Conservation (phyloP, 2,329 filamentous ascomycete species). For the Paecilomyces sp. region DNA sequence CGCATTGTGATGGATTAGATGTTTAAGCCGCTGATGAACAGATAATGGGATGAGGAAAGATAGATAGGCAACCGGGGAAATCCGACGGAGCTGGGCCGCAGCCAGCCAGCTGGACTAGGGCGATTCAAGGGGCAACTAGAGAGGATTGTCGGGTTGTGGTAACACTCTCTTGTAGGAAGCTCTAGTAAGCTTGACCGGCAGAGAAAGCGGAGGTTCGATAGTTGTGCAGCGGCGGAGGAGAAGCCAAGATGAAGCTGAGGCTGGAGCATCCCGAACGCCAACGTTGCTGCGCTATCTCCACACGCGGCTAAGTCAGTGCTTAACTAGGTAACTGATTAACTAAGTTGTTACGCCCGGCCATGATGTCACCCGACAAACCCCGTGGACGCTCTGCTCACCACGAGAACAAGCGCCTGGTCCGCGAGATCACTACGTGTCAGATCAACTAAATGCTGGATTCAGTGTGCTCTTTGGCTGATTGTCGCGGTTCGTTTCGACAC, state of each 20-base stretch:
- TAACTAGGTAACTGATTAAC: neutral
- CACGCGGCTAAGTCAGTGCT: neutral
- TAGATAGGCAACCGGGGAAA: neutral
- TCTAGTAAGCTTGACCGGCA: neutral
- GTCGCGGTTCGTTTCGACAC: neutral
- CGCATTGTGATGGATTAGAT: slow-evolving; percentile 20
- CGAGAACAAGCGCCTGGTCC: neutral
- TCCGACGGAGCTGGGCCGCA: neutral
- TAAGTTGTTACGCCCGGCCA: neutral
- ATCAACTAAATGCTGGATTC: neutral
- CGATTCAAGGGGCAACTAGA: neutral
- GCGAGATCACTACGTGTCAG: neutral
- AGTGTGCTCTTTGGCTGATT: neutral
- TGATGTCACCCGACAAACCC: slow-evolving; percentile 18
- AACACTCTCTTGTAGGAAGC: neutral
- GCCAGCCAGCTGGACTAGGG: neutral
- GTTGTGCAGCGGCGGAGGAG: neutral
- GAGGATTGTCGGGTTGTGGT: neutral
- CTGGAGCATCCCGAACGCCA: neutral
- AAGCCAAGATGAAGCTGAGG: neutral
- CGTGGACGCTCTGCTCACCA: neutral
- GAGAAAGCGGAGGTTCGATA: neutral
- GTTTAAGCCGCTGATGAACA: slow-evolving; percentile 2
- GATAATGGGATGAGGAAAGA: neutral
- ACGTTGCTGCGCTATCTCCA: neutral